Conservation (phyloP, 257 asterid species). For the Plantago major region DNA sequence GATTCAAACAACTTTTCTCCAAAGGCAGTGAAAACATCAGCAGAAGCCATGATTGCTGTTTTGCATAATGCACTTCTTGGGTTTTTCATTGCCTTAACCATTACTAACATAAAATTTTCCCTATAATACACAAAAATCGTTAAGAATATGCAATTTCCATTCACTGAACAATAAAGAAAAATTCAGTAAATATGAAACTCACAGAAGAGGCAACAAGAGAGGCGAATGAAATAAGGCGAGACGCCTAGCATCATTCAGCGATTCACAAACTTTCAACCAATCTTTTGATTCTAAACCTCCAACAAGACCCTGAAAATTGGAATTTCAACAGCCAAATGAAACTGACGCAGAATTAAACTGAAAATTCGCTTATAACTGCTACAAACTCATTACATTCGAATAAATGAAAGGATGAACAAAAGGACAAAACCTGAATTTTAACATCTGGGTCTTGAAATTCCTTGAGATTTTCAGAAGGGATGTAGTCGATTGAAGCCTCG, state of each 20-base stretch:
- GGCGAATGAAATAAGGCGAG: slow-evolving; percentile 65
- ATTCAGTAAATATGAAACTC: slow-evolving; percentile 16
- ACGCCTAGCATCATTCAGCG: slow-evolving; percentile 72
- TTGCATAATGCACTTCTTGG: slow-evolving; percentile 97
- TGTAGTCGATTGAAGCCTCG: slow-evolving; percentile 71
- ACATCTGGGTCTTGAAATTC: slow-evolving; percentile 55
- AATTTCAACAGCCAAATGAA: too few species aligned
- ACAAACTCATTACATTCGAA: too few species aligned
- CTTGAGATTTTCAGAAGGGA: slow-evolving; percentile 59
- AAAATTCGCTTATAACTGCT: too few species aligned
- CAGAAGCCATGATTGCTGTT: slow-evolving; percentile 85
- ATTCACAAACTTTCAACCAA: slow-evolving; percentile 91
- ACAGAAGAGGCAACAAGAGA: slow-evolving; percentile 70
- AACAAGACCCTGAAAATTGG: slow-evolving; percentile 53
- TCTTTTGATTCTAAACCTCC: slow-evolving; percentile 90
- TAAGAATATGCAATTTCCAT: neutral
- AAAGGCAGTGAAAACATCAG: slow-evolving; percentile 75
- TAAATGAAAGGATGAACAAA: too few species aligned
- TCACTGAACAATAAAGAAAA: neutral
- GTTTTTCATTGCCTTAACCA: slow-evolving; percentile 83
- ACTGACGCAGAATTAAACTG: too few species aligned
- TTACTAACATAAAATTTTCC: slow-evolving; percentile 53
- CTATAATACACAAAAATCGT: slow-evolving; percentile 28
- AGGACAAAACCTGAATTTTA: slow-evolving; percentile 48
- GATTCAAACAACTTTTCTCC: slow-evolving; percentile 58